phyloP scores from a whole-genome alignment of 495 filamentous ascomycete genomes.

The Lepraria neglecta region DNA sequence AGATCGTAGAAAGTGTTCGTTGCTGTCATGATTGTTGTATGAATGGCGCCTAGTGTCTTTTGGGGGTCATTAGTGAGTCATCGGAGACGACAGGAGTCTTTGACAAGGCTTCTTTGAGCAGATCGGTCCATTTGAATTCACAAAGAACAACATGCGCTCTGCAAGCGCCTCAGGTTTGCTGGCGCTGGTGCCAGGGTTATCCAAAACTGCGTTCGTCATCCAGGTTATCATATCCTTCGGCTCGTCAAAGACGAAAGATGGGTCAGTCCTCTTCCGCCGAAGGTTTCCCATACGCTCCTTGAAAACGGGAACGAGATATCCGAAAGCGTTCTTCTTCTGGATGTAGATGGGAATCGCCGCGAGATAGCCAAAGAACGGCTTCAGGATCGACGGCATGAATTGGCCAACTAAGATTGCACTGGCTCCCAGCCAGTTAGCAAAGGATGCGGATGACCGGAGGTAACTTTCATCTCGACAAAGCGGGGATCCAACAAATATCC shows the following conservation, averaged over 20 bases:
- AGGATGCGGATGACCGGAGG: not conserved
- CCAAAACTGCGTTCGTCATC: not conserved
- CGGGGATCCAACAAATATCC: conserved; percentile 12
- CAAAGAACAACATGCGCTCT: conserved; percentile 3
- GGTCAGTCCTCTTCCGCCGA: conserved; percentile 4
- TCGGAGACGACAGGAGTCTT: no score
- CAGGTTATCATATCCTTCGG: conserved; percentile 10
- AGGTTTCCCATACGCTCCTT: conserved; percentile 9
- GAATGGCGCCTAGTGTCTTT: conserved; percentile 11
- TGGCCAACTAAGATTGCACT: conserved; percentile 13
- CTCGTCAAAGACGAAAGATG: not conserved
- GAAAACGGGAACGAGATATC: conserved; percentile 8
- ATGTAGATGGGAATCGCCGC: conserved; percentile 8
- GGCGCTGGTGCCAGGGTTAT: not conserved
- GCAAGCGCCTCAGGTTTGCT: not conserved
- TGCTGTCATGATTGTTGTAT: conserved; percentile 13
- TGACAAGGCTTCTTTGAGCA: no score
- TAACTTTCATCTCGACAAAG: conserved; percentile 11
- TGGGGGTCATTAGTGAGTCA: not conserved
- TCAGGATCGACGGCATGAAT: conserved; percentile 11
- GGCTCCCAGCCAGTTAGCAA: conserved; percentile 15
- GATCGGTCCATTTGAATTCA: not conserved
- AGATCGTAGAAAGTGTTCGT: conserved; percentile 18
- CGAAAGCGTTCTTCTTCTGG: conserved; percentile 5
- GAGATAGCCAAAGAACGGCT: conserved; percentile 12